Evolutionary conservation across 2,329 filamentous ascomycete species (phyloP).

Genomic region (Colletotrichum brevisporum): DNA sequence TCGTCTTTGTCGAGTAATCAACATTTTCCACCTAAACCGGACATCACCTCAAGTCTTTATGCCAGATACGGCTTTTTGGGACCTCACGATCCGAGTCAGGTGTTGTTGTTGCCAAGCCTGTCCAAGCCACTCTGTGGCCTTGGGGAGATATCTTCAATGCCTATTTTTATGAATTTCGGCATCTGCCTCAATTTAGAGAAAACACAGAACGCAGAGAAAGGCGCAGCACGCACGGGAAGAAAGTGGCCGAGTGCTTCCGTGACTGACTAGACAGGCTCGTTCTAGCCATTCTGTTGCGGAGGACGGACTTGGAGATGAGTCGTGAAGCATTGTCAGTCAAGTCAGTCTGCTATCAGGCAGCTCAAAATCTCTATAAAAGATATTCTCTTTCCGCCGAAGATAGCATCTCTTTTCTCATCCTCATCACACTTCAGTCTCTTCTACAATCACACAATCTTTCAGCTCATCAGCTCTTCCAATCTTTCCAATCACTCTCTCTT

Average conservation of each 20-base stretch:
- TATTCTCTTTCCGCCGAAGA: neutral
- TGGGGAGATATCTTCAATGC: too few species aligned
- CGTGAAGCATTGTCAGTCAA: too few species aligned
- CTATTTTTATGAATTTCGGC: too few species aligned
- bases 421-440: conserved; percentile 7
- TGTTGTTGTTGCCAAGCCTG: too few species aligned
- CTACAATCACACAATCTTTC: conserved; percentile 2
- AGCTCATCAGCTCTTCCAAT: conserved; percentile 21
- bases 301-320: too few species aligned
- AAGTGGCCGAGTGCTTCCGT: neutral
- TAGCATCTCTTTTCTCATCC: conserved; percentile 1
- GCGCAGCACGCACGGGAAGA: too few species aligned
- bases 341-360: neutral
- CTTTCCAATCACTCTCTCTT: neutral
- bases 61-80: too few species aligned
- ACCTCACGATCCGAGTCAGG: too few species aligned
- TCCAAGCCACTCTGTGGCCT: too few species aligned
- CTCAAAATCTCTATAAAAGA: conserved; percentile 8
- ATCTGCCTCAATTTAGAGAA: neutral
- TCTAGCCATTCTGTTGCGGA: too few species aligned
- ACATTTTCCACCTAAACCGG: neutral
- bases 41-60: neutral
- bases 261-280: neutral
- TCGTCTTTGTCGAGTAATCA: neutral
- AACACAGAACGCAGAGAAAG: neutral